These are phyloP conservation scores for Penicillium griseofulvum DNA, from an alignment of 2,329 filamentous ascomycete genomes.

Conservation along the genomic window DNA sequence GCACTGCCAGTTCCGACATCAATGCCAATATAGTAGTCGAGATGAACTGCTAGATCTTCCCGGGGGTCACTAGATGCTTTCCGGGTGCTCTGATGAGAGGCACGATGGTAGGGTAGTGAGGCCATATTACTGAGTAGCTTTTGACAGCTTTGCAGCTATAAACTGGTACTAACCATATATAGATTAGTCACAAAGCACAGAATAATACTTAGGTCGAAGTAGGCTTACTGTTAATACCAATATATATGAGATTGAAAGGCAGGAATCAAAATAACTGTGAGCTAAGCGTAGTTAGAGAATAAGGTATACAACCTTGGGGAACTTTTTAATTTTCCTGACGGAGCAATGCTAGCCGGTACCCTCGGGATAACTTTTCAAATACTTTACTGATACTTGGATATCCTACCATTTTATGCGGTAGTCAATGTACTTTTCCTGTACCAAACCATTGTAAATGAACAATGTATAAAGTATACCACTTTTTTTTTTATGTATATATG, in stretches of 20 bases:
- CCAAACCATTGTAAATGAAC: background rate
- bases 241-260: background rate
- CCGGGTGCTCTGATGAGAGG: conserved; percentile 34
- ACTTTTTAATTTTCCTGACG: background rate
- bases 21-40: conserved; percentile 73
- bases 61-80: conserved; percentile 48
- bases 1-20: conserved; percentile 97
- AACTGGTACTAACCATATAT: background rate
- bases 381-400: background rate
- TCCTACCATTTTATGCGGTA: no score
- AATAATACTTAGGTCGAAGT: background rate
- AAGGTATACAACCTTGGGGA: conserved; percentile 2
- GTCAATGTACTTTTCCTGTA: background rate
- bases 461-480: background rate
- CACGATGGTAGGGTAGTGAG: conserved; percentile 33
- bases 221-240: background rate
- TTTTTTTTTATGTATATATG: background rate
- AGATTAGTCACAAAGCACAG: background rate
- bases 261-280: background rate
- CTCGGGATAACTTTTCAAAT: background rate
- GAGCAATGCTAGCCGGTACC: conserved; percentile 11
- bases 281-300: background rate
- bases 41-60: conserved; percentile 57
- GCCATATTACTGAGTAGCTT: conserved; percentile 24
- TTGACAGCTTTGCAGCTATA: background rate